Evolutionary conservation across 208 protist genomes (phyloP).

Genomic region (Crithidia sp.): DNA sequence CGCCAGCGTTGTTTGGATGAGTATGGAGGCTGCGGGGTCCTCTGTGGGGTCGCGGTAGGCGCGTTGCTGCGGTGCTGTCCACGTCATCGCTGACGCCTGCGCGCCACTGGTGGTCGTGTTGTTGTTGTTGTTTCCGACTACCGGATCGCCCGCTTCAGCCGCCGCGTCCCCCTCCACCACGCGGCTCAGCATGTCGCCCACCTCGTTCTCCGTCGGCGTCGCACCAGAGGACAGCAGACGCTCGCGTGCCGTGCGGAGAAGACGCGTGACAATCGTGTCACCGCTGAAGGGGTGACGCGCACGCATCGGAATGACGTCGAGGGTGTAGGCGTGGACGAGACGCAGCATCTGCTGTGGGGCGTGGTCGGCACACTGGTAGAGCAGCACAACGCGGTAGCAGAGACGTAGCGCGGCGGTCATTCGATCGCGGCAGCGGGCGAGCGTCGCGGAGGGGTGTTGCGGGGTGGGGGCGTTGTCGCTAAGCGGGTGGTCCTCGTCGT

Average conservation of each 20-base stretch:
- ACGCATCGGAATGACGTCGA: slow-evolving; percentile 15
- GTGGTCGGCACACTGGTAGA: slow-evolving; percentile 32
- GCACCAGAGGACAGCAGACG: slow-evolving; percentile 18
- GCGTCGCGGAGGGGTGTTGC: no score
- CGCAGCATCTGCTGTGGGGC: slow-evolving; percentile 32
- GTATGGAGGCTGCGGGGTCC: slow-evolving; percentile 33
- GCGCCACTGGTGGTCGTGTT: background rate
- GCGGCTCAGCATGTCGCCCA: slow-evolving; percentile 20
- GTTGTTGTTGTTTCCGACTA: background rate
- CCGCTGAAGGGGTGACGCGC: slow-evolving; percentile 31
- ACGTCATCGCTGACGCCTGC: background rate
- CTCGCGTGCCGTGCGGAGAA: slow-evolving; percentile 28
- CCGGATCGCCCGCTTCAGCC: background rate
- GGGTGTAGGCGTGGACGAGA: slow-evolving; percentile 26
- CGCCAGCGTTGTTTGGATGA: slow-evolving; percentile 30
- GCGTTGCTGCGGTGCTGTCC: background rate
- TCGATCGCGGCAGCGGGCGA: background rate
- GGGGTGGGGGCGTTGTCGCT: background rate
- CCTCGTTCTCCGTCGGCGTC: slow-evolving; percentile 23
- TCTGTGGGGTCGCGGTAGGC: slow-evolving; percentile 35
- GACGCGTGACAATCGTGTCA: slow-evolving; percentile 28
- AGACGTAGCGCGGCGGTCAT: slow-evolving; percentile 27
- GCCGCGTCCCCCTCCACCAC: slow-evolving; percentile 13
- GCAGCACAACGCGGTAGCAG: slow-evolving; percentile 35
- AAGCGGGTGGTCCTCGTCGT: slow-evolving; percentile 3